Conservation (phyloP, 2,329 filamentous ascomycete genomes). For the Colletotrichum cereale region DNA sequence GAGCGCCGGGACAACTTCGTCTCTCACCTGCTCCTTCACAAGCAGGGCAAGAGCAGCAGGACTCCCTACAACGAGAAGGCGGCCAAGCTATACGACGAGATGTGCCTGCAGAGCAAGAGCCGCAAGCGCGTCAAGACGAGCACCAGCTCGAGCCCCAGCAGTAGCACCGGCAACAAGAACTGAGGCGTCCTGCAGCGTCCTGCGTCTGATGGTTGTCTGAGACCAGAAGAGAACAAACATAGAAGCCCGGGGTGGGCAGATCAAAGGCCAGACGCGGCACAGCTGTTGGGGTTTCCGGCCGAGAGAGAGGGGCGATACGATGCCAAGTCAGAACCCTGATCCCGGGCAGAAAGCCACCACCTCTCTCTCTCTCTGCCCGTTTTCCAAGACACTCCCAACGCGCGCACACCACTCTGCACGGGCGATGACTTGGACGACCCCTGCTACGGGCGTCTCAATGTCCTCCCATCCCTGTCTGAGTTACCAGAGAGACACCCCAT, state of each 20-base stretch:
- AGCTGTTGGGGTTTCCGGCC: slow-evolving; percentile 12
- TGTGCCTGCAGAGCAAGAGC: slow-evolving; percentile 42
- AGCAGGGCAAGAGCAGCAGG: slow-evolving; percentile 42
- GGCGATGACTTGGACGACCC: slow-evolving; percentile 1
- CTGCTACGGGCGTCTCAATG: neutral
- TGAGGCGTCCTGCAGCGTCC: slow-evolving; percentile 1
- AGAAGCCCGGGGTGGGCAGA: neutral
- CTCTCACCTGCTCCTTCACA: slow-evolving; percentile 43
- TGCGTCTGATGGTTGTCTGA: neutral
- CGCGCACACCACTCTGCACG: slow-evolving; percentile 12
- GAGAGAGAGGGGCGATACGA: slow-evolving; percentile 33
- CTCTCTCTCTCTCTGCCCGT: neutral
- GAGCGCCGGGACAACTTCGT: slow-evolving; percentile 44
- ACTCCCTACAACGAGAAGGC: slow-evolving; percentile 42
- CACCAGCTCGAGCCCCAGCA: slow-evolving; percentile 34
- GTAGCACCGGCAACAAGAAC: slow-evolving; percentile 34
- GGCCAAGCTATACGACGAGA: slow-evolving; percentile 40
- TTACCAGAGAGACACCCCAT: neutral
- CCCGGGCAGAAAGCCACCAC: neutral
- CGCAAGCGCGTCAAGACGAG: slow-evolving; percentile 40
- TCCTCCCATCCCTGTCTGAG: neutral
- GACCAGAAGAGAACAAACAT: neutral
- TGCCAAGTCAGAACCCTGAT: slow-evolving; percentile 16
- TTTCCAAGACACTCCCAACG: neutral
- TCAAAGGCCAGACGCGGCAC: neutral